Base-by-base conservation (phyloP, 2,329 filamentous ascomycete genomes). In the Alternaria burnsii region DNA sequence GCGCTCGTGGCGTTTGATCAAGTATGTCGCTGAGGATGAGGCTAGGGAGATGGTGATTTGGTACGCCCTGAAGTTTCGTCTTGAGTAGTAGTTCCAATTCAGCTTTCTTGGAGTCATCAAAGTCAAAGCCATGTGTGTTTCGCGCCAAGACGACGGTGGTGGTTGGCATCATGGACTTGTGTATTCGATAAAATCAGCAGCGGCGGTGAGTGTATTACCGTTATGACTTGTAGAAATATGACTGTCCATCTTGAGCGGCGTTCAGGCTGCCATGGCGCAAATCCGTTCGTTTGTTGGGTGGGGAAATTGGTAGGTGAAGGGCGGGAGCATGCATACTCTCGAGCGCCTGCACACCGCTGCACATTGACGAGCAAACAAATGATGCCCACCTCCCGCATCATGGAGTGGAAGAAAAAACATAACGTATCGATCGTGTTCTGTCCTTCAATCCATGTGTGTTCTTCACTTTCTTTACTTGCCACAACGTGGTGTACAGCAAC, bases 21-120 rank as follows among this genome's bases (percentile, higher is more conserved):
- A 69, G 18, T 20, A 72, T 59, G 16, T 70, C 62, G 28, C 10
- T 11, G 28, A 30, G 9, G 28, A 11, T 30, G 9, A 30, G 28
- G 0, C 10, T 30, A 0, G 28, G 28, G 11, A 30, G 28, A 30
- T 30, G 28, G 28, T 30, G 28, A 2, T 0, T 30, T 30, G 28
- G 28, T 30, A 30, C 28, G 28, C 28, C 28, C 28, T 30, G 28
- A 2, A 30, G 28, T 30, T 30, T 30, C 1, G 9, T 30, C 28
- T 30, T 30, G 28, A 30, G 28, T 30, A 30, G 28, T 30, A 30
- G 28, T 30, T 30, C 28, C 11, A 30, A 0, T 12, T 30, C 28
- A 30, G 28, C 28, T 11, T 30, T 30, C 28, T 30, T 30, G 28
- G 28, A 30, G 28, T 30, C 8, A 11, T 30, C 28, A 30, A 30